Evolutionary conservation across 495 filamentous ascomycete genomes (phyloP).

Genomic region (Tuber melanosporum): DNA sequence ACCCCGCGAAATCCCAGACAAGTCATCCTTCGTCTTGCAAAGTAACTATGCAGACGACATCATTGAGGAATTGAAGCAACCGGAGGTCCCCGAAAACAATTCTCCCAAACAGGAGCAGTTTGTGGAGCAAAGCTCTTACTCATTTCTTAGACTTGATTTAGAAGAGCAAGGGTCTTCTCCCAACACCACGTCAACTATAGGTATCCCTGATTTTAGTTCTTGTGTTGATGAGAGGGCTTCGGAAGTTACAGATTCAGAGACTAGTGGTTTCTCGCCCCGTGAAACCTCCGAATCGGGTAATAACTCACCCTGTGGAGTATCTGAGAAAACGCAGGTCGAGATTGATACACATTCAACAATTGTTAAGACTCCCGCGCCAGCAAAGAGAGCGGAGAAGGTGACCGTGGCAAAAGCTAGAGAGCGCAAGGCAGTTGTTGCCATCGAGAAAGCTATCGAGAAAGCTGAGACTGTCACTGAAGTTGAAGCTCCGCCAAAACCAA

Average conservation of each 20-base stretch:
- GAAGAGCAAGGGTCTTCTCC: background rate
- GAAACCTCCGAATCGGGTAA: background rate
- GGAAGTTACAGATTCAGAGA: background rate
- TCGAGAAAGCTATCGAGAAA: background rate
- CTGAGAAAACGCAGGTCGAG: background rate
- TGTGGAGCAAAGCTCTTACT: slow-evolving; percentile 1
- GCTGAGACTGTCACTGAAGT: background rate
- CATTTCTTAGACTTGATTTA: background rate
- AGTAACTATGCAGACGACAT: background rate
- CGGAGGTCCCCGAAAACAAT: background rate
- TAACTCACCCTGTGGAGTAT: background rate
- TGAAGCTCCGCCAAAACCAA: background rate
- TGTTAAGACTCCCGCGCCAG: background rate
- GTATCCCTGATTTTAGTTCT: background rate
- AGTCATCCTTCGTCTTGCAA: background rate
- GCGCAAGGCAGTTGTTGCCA: background rate
- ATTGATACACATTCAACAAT: background rate
- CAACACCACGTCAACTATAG: background rate
- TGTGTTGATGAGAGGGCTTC: background rate
- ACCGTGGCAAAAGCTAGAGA: background rate
- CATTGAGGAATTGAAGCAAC: background rate
- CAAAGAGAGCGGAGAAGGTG: background rate
- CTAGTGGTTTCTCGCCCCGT: background rate
- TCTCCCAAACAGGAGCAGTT: background rate
- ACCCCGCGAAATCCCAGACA: background rate